A percentile compares a stretch with the other conserved stretches of the same genome.
Evolutionary conservation across 139 green algal genomes (phyloP).

Genomic region (Chlamydomonas incerta): DNA sequence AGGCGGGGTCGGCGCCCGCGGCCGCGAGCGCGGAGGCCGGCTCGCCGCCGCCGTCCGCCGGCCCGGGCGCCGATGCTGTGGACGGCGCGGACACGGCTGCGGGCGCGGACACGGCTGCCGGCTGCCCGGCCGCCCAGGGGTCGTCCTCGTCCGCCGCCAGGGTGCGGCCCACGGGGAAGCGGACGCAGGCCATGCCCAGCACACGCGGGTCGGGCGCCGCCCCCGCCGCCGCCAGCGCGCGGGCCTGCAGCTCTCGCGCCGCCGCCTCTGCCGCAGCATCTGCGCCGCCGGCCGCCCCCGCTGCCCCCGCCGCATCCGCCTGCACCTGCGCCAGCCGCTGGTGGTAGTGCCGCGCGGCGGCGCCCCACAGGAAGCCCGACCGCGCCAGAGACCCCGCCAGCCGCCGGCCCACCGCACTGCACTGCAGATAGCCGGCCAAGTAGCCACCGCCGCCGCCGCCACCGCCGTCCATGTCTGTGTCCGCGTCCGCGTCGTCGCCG

Average conservation of each 20-base stretch:
- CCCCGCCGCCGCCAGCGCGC: not conserved
- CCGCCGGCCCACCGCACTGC: not conserved
- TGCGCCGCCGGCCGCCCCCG: not conserved
- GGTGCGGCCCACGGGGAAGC: conserved; percentile 5
- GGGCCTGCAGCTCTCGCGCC: not conserved
- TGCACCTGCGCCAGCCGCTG: not conserved
- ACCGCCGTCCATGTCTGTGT: not conserved
- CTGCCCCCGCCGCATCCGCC: not conserved
- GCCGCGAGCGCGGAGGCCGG: not conserved
- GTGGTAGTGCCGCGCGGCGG: conserved; percentile 37
- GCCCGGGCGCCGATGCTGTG: conserved; percentile 13
- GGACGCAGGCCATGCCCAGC: not conserved
- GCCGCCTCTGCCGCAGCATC: too few relatives aligned
- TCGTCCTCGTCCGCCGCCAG: conserved; percentile 39
- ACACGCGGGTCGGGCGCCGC: not conserved
- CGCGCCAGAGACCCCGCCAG: conserved; percentile 2
- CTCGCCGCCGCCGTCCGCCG: too few relatives aligned
- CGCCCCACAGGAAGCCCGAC: conserved; percentile 49
- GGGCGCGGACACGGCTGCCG: too few relatives aligned
- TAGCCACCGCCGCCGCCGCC: not conserved
- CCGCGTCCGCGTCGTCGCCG: too few relatives aligned
- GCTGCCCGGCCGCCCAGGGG: not conserved
- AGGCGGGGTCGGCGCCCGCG: conserved; percentile 63
- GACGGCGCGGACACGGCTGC: too few relatives aligned
- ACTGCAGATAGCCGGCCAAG: not conserved